Percentiles rank a stretch among this genome's conserved stretches.
Conservation (phyloP, 208 protist genomes). For the Acanthamoeba triangularis region DNA sequence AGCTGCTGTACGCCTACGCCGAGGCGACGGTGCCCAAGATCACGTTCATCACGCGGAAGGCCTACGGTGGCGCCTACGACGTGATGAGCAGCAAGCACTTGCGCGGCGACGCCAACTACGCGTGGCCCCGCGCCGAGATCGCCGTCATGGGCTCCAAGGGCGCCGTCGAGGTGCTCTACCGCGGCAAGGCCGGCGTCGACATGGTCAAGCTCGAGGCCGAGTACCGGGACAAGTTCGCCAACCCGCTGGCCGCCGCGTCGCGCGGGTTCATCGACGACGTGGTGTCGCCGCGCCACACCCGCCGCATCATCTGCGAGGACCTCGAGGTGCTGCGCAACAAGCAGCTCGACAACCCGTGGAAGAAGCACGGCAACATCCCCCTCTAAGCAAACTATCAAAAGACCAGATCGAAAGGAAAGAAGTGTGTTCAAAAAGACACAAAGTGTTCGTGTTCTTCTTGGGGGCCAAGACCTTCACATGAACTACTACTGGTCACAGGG, state of each 20-base stretch:
- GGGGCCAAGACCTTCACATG: too few relatives aligned
- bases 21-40: slow-evolving; percentile 97
- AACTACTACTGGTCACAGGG: too few relatives aligned
- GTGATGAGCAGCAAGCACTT: slow-evolving; percentile 98
- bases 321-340: slow-evolving; percentile 95
- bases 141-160: slow-evolving; percentile 98
- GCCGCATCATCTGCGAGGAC: slow-evolving; percentile 94
- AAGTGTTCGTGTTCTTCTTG: too few relatives aligned
- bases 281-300: slow-evolving; percentile 94
- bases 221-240: slow-evolving; percentile 95
- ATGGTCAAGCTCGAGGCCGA: slow-evolving; percentile 89
- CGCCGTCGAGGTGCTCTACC: slow-evolving; percentile 96
- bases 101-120: slow-evolving; percentile 96
- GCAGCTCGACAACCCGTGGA: slow-evolving; percentile 93
- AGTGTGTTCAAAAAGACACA: too few relatives aligned
- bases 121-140: slow-evolving; percentile 97
- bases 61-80: slow-evolving; percentile 98
- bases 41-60: slow-evolving; percentile 97
- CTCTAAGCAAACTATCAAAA: too few relatives aligned
- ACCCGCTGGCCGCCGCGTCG: slow-evolving; percentile 94
- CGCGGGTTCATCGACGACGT: slow-evolving; percentile 97
- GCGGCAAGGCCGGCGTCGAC: slow-evolving; percentile 73
- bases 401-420: too few relatives aligned
- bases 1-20: slow-evolving; percentile 98
- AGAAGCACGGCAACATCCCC: slow-evolving; percentile 98